These are phyloP conservation scores for Volvariella surrecta DNA, from an alignment of 1,284 basidiomycete species.

Conservation along the genomic window DNA sequence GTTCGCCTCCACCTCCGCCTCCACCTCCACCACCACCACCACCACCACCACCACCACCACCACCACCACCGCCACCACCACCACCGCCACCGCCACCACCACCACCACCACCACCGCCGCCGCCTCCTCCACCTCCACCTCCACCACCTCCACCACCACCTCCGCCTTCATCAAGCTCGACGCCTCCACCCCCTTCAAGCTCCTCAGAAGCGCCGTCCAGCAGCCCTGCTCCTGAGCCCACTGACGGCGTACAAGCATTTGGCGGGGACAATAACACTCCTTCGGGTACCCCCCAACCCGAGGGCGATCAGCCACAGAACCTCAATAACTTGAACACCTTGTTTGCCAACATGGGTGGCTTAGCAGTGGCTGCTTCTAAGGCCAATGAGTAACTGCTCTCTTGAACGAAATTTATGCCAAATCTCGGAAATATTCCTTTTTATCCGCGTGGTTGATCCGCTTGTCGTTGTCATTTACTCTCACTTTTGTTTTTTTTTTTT, in stretches of 20 bases:
- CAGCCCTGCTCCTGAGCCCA: constrained; percentile 11
- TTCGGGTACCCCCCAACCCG: constrained; percentile 10
- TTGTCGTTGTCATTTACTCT: too few species aligned
- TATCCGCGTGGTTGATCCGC: too few species aligned
- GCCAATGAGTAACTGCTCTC: neutral
- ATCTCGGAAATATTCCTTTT: too few species aligned
- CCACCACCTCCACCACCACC: neutral
- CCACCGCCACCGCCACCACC: constrained; percentile 5
- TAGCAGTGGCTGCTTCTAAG: constrained; percentile 13
- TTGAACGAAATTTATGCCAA: too few species aligned
- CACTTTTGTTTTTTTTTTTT: too few species aligned
- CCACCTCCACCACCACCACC: constrained; percentile 5
- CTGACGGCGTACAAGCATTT: too few species aligned
- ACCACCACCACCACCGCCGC: constrained; percentile 6
- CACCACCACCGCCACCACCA: constrained; percentile 4
- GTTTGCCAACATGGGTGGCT: constrained; percentile 15
- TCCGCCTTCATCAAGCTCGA: constrained; percentile 5
- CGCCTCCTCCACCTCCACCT: constrained; percentile 1
- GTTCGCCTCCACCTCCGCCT: constrained; percentile 2
- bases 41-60: constrained; percentile 3
- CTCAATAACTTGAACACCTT: constrained; percentile 14
- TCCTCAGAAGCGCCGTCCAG: constrained; percentile 12
- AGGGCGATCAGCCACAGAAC: constrained; percentile 10
- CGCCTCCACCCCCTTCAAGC: constrained; percentile 7
- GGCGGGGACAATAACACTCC: constrained; percentile 8